A percentile compares a stretch with the other conserved stretches of the same genome.
Conservation (phyloP, 176 grass and related monocot species). For the Carex myosuroides region DNA sequence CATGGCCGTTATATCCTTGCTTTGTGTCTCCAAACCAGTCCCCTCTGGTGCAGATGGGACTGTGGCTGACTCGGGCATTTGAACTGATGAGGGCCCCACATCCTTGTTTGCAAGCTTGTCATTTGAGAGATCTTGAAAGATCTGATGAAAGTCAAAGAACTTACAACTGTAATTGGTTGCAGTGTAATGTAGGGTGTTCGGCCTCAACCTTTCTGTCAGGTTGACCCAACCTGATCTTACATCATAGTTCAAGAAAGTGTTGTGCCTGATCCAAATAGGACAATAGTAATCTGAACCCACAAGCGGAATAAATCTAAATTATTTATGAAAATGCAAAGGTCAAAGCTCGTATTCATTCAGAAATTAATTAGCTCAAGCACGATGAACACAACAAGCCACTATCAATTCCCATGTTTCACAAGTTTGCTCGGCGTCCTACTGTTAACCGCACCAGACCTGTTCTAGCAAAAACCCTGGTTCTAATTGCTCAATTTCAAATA, state of each 20-base stretch:
- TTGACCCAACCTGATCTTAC: neutral
- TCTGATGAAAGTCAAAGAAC: conserved; percentile 48
- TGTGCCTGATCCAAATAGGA: neutral
- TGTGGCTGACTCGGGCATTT: conserved; percentile 36
- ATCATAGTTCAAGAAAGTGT: neutral
- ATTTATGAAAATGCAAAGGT: neutral
- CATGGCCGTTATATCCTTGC: conserved; percentile 50
- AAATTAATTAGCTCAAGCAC: neutral
- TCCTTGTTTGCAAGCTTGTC: conserved; percentile 46
- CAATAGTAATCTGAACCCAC: neutral
- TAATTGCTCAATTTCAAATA: neutral
- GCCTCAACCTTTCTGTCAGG: neutral
- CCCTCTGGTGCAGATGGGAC: conserved; percentile 38
- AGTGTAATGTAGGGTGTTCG: neutral
- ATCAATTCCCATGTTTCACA: neutral
- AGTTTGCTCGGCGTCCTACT: neutral
- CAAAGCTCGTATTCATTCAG: neutral
- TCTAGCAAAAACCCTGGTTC: neutral
- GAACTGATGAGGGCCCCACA: conserved; percentile 32
- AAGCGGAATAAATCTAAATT: neutral
- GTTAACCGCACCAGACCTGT: neutral
- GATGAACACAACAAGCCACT: neutral
- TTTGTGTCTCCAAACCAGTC: conserved; percentile 54
- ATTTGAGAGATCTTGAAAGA: conserved; percentile 87
- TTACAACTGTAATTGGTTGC: conserved; percentile 6